Percentiles rank a stretch among this genome's conserved stretches.
Evolutionary conservation across 78 protist species (phyloP).

Genomic region (Corallochytrium limacisporum): DNA sequence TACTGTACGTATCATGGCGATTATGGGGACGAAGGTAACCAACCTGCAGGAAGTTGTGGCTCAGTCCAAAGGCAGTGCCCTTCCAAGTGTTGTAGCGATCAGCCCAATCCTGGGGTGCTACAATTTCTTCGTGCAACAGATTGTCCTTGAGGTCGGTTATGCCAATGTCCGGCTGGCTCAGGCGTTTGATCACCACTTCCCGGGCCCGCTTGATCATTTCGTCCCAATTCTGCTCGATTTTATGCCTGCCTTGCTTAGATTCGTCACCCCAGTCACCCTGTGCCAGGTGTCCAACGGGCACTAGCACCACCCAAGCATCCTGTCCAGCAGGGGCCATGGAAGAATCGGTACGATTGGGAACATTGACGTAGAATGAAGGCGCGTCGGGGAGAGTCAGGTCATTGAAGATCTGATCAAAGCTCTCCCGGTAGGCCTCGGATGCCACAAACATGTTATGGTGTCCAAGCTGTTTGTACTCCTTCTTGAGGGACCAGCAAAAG

Average conservation of each 20-base stretch:
- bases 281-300: neutral
- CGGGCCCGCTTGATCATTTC: neutral
- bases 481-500: constrained; percentile 6
- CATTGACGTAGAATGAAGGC: constrained; percentile 19
- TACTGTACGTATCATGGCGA: neutral
- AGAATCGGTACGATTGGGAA: neutral
- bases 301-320: constrained; percentile 4
- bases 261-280: neutral
- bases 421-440: neutral
- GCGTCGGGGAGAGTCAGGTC: constrained; percentile 2
- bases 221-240: neutral
- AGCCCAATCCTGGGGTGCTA: neutral
- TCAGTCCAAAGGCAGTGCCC: constrained; percentile 7
- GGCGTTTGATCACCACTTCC: neutral
- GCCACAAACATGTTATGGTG: constrained; percentile 9
- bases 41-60: constrained; percentile 12
- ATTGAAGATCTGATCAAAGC: neutral
- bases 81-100: neutral
- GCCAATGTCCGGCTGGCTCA: neutral
- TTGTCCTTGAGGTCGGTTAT: neutral
- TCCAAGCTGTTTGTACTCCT: neutral
- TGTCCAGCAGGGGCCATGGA: constrained; percentile 1
- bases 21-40: constrained; percentile 8
- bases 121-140: neutral
- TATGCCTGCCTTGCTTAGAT: neutral